phyloP scores from a whole-genome alignment of 805 yeast species.

The Ogataea paraovalis region DNA sequence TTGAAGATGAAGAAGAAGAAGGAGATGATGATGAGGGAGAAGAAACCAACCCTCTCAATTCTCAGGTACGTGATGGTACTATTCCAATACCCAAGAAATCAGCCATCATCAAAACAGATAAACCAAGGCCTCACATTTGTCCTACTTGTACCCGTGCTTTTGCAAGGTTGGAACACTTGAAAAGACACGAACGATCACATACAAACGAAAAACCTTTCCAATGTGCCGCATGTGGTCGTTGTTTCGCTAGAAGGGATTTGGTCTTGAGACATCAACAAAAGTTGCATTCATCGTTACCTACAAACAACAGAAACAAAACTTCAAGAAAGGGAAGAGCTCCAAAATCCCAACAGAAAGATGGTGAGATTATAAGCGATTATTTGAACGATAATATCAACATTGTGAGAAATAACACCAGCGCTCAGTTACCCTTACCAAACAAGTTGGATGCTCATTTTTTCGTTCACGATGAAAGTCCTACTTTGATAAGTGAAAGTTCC shows the following conservation, averaged over 20 bases:
- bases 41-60: no score
- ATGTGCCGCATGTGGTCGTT: slow-evolving; percentile 93
- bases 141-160: slow-evolving; percentile 89
- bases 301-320: slow-evolving; percentile 31
- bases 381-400: slow-evolving; percentile 49
- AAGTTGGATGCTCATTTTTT: background rate
- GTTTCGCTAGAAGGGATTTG: slow-evolving; percentile 87
- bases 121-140: slow-evolving; percentile 92
- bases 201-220: slow-evolving; percentile 95
- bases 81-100: slow-evolving; percentile 82
- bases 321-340: slow-evolving; percentile 31
- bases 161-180: slow-evolving; percentile 91
- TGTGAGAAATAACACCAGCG: slow-evolving; percentile 46
- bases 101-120: slow-evolving; percentile 79
- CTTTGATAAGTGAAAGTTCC: slow-evolving; percentile 10
- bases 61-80: no score
- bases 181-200: slow-evolving; percentile 90
- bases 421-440: slow-evolving; percentile 41
- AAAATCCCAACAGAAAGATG: slow-evolving; percentile 23
- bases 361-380: slow-evolving; percentile 33
- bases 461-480: slow-evolving; percentile 8
- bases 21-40: slow-evolving; percentile 6
- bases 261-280: slow-evolving; percentile 94
- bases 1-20: background rate
- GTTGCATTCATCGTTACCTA: slow-evolving; percentile 59